Base-by-base conservation (phyloP, 257 asterid genomes). In the Avicennia marina region DNA sequence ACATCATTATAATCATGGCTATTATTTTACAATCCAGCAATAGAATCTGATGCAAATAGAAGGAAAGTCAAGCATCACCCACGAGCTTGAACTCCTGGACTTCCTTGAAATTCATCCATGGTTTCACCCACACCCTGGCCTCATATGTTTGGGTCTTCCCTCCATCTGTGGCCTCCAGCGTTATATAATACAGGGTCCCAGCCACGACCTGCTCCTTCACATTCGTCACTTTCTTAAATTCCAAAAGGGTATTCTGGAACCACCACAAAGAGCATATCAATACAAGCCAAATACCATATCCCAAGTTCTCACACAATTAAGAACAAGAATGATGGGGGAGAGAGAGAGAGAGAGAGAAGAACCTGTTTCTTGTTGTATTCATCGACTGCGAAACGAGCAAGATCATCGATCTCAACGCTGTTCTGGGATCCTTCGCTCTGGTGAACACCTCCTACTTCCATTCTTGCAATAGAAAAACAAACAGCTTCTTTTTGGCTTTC, bases 41-140 rank as follows among this genome's bases (percentile, higher is more conserved):
- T 2, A 6, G 4, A 6, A 36, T 34, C 56, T 48, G 63, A 60
- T 33, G 72, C 60, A 48, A 43, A 58, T 6, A n/a, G 29, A 34
- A 39, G 32, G 13, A 6, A 15, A 25, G 22, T 72, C 74, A 80
- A 56, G 85, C 87, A 60, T 80, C 84, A 24, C 75, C 85, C 24
- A 75, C 70, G 26, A 7, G 84, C 77, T 84, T 90, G 72, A 90
- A 90, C 25, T 87, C 94, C 63, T 84, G 81, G 12, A 90, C 63
- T 68, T 90, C 82, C 89, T 85, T 90, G 81, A 90, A 90, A 63
- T 85, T 67, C 85, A 68, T 1, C 95, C 94, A 90, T 21, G 83
- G 76, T 83, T 87, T 90, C 61, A 85, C 94, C 98, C 98, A 90
- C 15, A 90, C 91, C 78, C 87, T 81, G 29, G 98, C 86, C 72